Conservation (phyloP, 2,329 filamentous ascomycete genomes). For the Stagonosporopsis vannaccii region DNA sequence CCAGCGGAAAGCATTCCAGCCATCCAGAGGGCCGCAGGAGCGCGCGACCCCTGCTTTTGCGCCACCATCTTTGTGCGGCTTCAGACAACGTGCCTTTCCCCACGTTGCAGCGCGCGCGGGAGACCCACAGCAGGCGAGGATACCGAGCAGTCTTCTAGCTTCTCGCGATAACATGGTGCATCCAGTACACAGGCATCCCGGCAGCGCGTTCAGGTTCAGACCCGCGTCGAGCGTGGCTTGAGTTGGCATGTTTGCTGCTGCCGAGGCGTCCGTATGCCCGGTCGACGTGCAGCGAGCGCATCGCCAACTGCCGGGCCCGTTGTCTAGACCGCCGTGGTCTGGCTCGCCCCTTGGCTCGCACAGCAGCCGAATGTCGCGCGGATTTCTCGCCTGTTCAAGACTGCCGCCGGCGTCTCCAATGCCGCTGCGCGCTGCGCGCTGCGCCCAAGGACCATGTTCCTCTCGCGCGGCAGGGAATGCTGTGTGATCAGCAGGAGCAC, state of each 20-base stretch:
- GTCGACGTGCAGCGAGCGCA: conserved; percentile 3
- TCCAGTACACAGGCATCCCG: conserved; percentile 15
- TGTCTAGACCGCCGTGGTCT: conserved; percentile 16
- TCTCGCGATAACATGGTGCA: conserved; percentile 1
- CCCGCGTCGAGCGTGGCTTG: background rate
- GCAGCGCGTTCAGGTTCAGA: background rate
- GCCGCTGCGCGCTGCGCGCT: background rate
- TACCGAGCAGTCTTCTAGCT: conserved; percentile 31
- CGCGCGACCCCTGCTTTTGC: conserved; percentile 19
- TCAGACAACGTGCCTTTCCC: conserved; percentile 14
- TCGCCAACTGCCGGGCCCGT: conserved; percentile 12
- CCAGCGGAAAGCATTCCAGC: conserved; percentile 19
- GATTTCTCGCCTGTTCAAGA: conserved; percentile 27
- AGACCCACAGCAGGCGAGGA: conserved; percentile 31
- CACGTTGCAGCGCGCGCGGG: conserved; percentile 30
- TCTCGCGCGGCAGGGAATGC: conserved; percentile 19
- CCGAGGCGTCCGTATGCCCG: conserved; percentile 6
- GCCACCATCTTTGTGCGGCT: conserved; percentile 33
- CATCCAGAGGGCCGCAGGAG: conserved; percentile 13
- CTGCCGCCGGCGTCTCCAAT: conserved; percentile 21
- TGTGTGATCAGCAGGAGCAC: conserved; percentile 25
- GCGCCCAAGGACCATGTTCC: conserved; percentile 1
- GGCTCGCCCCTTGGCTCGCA: conserved; percentile 22
- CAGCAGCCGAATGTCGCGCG: conserved; percentile 25
- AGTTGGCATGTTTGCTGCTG: background rate